Base-by-base conservation (phyloP, 768 basidiomycete species). In the Hericium rajendrae region DNA sequence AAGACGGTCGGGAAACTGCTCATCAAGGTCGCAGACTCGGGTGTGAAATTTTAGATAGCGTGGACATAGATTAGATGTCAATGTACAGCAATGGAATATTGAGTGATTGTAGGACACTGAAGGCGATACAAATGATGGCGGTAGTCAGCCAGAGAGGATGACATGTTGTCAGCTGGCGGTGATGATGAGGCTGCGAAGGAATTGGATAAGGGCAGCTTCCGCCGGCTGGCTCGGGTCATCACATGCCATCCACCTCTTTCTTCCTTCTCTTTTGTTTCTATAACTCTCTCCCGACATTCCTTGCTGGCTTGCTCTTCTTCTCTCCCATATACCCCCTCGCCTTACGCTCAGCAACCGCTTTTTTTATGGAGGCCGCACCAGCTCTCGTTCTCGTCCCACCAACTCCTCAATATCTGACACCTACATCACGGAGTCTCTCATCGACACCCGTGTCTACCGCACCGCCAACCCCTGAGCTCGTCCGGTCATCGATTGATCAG, bases 1-100 rank as follows among this genome's bases (percentile, higher is more conserved):
- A 83, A 81, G 67, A 91, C 92, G 16, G 77, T 77, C 1, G 94
- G 94, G 4, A 97, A 97, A 69, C 67, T 97, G 63, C 62, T 97
- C 43, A 76, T 97, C 64, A 88, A 86, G 66, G 79, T 91, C 26
- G 49, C 43, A 46, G 43, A 46, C 16, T n/a, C 49, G 49, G 49
- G 32, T 10, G 6, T 6, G 8, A 32, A 32, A 6, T 6, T 32
- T 32, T 32, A 32, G 32, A 8, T 8, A 32, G 32, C 32, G 32
- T 9, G 32, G 32, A 32, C 9, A 2, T 32, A 32, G 32, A 32
- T 46, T 46, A 16, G 43, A 18, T 46, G 43, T 15, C 3, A 15
- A n/a, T 18, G 43, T 20, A 20, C 43, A 46, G 43, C 9, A 4
- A 46, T 18, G 43, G 16, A n/a, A 9, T 46, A 20, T 46, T n/a